Evolutionary conservation across 768 basidiomycete species (phyloP).

Genomic region (Calocera cornea): DNA sequence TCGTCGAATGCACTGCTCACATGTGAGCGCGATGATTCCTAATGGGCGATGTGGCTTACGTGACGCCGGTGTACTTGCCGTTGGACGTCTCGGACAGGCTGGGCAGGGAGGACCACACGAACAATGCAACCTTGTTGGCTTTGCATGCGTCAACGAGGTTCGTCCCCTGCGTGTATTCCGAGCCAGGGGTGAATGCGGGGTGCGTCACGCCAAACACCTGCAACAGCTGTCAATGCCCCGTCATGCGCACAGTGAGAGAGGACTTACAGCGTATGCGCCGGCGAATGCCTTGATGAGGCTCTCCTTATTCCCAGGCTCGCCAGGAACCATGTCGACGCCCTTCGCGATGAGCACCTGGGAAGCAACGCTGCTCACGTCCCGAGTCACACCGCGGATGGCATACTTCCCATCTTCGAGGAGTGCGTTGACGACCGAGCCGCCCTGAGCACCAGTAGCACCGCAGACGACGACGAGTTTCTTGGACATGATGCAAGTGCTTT

Average conservation of each 20-base stretch:
- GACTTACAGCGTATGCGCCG: neutral
- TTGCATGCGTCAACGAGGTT: slow-evolving; percentile 21
- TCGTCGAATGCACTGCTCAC: neutral
- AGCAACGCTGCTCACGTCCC: neutral
- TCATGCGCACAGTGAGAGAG: neutral
- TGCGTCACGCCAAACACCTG: neutral
- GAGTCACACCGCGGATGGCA: neutral
- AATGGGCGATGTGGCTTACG: neutral
- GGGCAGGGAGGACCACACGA: slow-evolving; percentile 14
- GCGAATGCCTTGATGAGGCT: neutral
- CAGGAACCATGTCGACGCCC: neutral
- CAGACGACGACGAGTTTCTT: slow-evolving; percentile 13
- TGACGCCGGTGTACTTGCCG: neutral
- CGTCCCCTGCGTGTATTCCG: slow-evolving; percentile 14
- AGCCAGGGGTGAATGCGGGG: neutral
- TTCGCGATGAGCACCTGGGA: neutral
- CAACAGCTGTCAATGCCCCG: neutral
- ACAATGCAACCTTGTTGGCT: slow-evolving; percentile 18
- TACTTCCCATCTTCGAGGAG: neutral
- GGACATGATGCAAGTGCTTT: neutral
- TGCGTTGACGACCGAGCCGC: slow-evolving; percentile 4
- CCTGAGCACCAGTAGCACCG: slow-evolving; percentile 18
- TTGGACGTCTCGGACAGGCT: neutral
- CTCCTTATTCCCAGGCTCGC: neutral
- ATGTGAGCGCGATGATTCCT: no score